Evolutionary conservation across 106 monocot genomes (phyloP), one percentile per base, ranked within the genome.

Genomic region (Allium sativum): DNA sequence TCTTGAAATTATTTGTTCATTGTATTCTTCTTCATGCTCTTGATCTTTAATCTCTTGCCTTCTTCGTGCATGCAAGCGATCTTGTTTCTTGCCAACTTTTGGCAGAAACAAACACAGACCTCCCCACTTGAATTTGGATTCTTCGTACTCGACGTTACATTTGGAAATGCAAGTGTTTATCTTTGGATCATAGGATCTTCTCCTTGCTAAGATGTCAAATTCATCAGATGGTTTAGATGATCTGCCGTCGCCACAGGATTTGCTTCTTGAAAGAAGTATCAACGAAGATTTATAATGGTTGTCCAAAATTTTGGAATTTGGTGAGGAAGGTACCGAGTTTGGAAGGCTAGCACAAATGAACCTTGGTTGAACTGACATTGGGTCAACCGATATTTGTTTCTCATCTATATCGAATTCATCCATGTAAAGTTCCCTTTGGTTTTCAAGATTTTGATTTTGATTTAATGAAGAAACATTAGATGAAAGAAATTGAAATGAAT

Each of bases 211-310:
- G 58, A 84, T 77, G 45, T 84, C 78, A 57, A 89, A 72, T 21
- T 81, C 89, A 1, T 79, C 84, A 15, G 81, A 59, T 7, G 78
- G 78, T 10, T 44, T 16, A 13, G 73, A 81, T 6, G 84, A 69
- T 54, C 84, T 62, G 6, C 79, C 89, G 11, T 80, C 88, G 8
- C 80, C 83, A 47, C 83, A 83, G 3, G 81, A 82, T 55, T 84
- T 89, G 76, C 79, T 84, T 44, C 81, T 59, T n/a, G 64, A 62
- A n/a, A 82, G 54, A 0, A 60, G 14, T 40, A 54, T 14, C 16
- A 50, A 15, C 21, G 58, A 7, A 45, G 59, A 45, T 12, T 45
- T 46, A 42, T 20, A 19, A 20, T 42, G 7, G 42, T 53, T 8
- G 42, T 42, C 57, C 4, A 43, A 40, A 56, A 48, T 44, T 15